Percentiles rank a stretch among this genome's conserved stretches.
Conservation (phyloP, 2,329 filamentous ascomycete genomes). For the Rutstroemia sp. region DNA sequence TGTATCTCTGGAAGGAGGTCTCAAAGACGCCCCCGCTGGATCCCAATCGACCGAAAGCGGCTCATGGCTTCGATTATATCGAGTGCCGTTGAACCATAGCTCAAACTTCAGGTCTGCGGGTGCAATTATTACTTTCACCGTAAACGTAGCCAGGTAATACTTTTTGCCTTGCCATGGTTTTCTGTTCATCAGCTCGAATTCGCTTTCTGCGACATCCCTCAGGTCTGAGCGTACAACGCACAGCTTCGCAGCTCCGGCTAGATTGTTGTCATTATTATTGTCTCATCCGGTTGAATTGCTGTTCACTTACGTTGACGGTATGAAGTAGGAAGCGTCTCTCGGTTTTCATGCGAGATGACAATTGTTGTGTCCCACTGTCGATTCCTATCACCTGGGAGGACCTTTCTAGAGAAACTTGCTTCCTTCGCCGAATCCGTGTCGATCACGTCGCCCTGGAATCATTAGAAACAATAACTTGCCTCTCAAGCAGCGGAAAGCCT, state of each 20-base stretch:
- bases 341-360: slow-evolving; percentile 35
- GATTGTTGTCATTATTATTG: not conserved
- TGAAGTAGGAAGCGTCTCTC: slow-evolving; percentile 31
- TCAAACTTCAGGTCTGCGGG: slow-evolving; percentile 45
- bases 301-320: slow-evolving; percentile 31
- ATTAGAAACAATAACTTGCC: not conserved
- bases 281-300: not conserved
- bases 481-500: not conserved
- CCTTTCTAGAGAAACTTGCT: slow-evolving; percentile 28
- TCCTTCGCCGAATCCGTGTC: slow-evolving; percentile 27
- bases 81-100: slow-evolving; percentile 36
- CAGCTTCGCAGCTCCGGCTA: slow-evolving; percentile 33
- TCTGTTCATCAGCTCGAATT: slow-evolving; percentile 34
- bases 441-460: slow-evolving; percentile 33
- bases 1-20: not conserved
- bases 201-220: slow-evolving; percentile 32
- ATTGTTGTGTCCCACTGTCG: slow-evolving; percentile 34
- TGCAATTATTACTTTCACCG: slow-evolving; percentile 47
- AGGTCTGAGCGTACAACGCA: slow-evolving; percentile 37
- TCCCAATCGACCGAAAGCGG: slow-evolving; percentile 11
- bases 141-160: slow-evolving; percentile 37
- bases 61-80: slow-evolving; percentile 20
- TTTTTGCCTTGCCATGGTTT: slow-evolving; percentile 30
- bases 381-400: slow-evolving; percentile 29
- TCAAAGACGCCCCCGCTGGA: not conserved